phyloP scores from a whole-genome alignment of 768 basidiomycete genomes.

The Boletus vermiculosoides region DNA sequence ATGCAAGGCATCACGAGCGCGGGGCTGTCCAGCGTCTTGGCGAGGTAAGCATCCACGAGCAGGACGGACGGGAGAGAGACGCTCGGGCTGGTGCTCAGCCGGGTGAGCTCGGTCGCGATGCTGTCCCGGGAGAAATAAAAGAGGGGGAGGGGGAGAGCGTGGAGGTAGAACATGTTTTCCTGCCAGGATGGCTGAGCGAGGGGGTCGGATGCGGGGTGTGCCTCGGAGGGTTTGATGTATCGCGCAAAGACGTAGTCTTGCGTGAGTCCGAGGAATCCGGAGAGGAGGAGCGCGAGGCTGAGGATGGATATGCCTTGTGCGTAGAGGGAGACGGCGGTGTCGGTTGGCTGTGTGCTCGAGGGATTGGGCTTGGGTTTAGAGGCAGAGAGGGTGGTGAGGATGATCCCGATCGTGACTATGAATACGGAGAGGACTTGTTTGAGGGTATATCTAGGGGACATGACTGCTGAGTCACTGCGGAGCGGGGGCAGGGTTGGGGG shows the following conservation, averaged over 20 bases:
- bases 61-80: slow-evolving; percentile 13
- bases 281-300: slow-evolving; percentile 71
- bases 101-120: slow-evolving; percentile 35
- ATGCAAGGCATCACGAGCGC: slow-evolving; percentile 51
- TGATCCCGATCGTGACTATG: slow-evolving; percentile 78
- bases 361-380: slow-evolving; percentile 34
- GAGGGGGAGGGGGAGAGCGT: slow-evolving; percentile 76
- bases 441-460: slow-evolving; percentile 52
- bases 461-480: slow-evolving; percentile 2
- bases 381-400: slow-evolving; percentile 79
- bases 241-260: slow-evolving; percentile 75
- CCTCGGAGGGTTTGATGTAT: slow-evolving; percentile 38
- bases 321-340: slow-evolving; percentile 40
- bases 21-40: not conserved
- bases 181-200: slow-evolving; percentile 59
- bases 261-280: slow-evolving; percentile 76
- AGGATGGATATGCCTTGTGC: slow-evolving; percentile 72
- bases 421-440: slow-evolving; percentile 72
- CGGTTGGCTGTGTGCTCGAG: not conserved
- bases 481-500: slow-evolving; percentile 1
- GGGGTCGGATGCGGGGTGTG: slow-evolving; percentile 19
- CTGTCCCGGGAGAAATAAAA: slow-evolving; percentile 61
- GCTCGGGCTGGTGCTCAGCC: slow-evolving; percentile 11
- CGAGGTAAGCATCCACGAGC: not conserved
- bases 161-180: slow-evolving; percentile 91